Conservation (phyloP, 345 rosid genomes). For the Linum lewisii region DNA sequence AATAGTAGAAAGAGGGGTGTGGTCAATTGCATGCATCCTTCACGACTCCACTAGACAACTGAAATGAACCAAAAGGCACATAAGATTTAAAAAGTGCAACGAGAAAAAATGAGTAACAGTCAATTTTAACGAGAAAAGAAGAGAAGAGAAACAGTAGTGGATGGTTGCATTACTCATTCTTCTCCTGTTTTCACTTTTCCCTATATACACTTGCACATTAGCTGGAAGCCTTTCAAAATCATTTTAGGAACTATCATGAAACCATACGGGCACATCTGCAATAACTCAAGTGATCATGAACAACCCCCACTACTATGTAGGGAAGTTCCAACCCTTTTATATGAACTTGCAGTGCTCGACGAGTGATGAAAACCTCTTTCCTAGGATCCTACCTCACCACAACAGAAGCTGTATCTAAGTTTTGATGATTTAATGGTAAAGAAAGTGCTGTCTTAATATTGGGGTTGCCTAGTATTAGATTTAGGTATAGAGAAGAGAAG, state of each 20-base stretch:
- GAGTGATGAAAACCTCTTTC: background rate
- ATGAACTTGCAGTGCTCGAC: no score
- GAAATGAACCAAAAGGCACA: background rate
- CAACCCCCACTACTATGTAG: background rate
- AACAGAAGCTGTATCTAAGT: background rate
- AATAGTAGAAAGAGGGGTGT: background rate
- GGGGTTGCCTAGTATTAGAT: no score
- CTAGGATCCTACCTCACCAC: background rate
- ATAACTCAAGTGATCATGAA: background rate
- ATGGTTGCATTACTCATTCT: background rate
- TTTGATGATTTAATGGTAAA: background rate
- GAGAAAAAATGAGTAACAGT: background rate
- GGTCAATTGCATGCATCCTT: background rate
- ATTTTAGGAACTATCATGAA: background rate
- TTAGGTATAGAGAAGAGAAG: no score
- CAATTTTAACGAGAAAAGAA: background rate
- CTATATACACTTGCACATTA: background rate
- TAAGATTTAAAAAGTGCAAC: background rate
- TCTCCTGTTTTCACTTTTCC: background rate
- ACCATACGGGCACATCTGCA: background rate
- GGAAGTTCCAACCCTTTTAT: no score
- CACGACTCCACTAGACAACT: background rate
- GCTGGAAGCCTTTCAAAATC: background rate
- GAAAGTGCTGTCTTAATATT: no score
- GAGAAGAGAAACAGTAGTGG: background rate